Conservation (phyloP, 2,329 filamentous ascomycete species). For the Trichoderma lentiforme region DNA sequence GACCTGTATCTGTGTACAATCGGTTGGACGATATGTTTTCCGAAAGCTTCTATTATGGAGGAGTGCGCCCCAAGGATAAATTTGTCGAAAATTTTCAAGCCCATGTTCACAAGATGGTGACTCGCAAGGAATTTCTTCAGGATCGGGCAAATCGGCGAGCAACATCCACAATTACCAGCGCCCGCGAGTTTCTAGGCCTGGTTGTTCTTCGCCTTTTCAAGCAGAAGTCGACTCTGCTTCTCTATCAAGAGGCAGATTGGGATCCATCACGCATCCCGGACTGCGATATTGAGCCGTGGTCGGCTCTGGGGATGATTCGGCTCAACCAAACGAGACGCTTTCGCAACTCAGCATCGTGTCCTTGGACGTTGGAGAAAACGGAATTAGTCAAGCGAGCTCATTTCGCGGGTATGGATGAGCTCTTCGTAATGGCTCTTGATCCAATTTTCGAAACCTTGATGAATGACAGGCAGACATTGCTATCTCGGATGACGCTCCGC, state of each 20-base stretch:
- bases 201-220: conserved; percentile 32
- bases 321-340: conserved; percentile 27
- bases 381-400: not conserved
- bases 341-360: conserved; percentile 27
- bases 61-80: conserved; percentile 17
- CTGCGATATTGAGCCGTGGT: conserved; percentile 27
- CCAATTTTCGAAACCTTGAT: not conserved
- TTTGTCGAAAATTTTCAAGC: conserved; percentile 12
- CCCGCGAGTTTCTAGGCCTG: not conserved
- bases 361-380: not conserved
- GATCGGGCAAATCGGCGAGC: not conserved
- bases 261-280: conserved; percentile 36
- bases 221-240: conserved; percentile 31
- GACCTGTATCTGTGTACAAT: conserved; percentile 33
- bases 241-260: conserved; percentile 35
- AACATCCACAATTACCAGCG: not conserved
- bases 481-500: not conserved
- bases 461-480: not conserved
- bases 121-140: not conserved
- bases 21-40: conserved; percentile 25
- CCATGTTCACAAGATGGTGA: not conserved
- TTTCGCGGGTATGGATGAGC: not conserved
- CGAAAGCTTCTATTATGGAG: conserved; percentile 17
- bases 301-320: conserved; percentile 28
- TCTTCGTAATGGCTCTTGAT: not conserved